phyloP scores from a whole-genome alignment of 2,329 filamentous ascomycete genomes.

The Phialophora macrospora region DNA sequence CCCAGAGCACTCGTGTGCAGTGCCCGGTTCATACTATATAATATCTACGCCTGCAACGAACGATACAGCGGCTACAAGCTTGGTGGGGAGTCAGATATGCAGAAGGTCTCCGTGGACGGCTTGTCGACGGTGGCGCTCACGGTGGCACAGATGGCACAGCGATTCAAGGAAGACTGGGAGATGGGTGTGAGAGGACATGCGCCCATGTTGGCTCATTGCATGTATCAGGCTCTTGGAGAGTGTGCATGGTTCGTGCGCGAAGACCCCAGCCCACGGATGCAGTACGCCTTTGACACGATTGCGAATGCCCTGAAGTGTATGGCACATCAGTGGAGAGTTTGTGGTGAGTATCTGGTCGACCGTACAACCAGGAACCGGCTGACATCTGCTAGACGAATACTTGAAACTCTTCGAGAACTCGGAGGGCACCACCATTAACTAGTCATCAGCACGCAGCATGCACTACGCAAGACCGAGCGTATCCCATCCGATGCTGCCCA shows the following conservation, averaged over 20 bases:
- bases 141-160: slow-evolving; percentile 6
- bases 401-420: slow-evolving; percentile 1
- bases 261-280: not conserved
- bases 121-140: not conserved
- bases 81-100: slow-evolving; percentile 20
- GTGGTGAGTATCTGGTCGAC: slow-evolving; percentile 10
- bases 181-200: slow-evolving; percentile 1
- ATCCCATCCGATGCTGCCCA: not conserved
- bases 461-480: not conserved
- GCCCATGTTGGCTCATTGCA: slow-evolving; percentile 8
- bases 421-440: not conserved
- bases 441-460: not conserved
- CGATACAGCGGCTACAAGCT: not conserved
- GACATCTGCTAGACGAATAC: slow-evolving; percentile 1
- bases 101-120: slow-evolving; percentile 19
- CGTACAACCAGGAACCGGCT: not conserved
- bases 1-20: slow-evolving; percentile 12
- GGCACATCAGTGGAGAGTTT: slow-evolving; percentile 13
- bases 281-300: slow-evolving; percentile 7
- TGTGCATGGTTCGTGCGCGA: slow-evolving; percentile 14
- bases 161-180: not conserved
- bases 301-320: slow-evolving; percentile 10
- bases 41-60: slow-evolving; percentile 25
- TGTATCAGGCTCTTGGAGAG: slow-evolving; percentile 13
- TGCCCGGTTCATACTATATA: slow-evolving; percentile 15